Evolutionary conservation across 495 filamentous ascomycete genomes (phyloP).

Genomic region (Hyaloscypha variabilis): DNA sequence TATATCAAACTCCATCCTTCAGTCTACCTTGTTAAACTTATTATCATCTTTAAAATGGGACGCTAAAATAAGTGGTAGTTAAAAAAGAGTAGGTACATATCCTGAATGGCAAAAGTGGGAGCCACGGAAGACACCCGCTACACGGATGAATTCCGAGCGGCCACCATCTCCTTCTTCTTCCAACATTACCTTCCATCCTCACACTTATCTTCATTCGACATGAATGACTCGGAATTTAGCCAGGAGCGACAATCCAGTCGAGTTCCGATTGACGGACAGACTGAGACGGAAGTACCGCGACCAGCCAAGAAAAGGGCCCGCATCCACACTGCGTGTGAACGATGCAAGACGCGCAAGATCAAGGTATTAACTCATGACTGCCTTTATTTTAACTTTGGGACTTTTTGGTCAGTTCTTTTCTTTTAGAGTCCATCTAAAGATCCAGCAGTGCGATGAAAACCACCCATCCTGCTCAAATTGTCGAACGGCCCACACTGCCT

Average conservation of each 20-base stretch:
- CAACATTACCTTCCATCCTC: background rate
- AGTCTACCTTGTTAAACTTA: too few relatives aligned
- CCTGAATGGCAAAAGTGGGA: background rate
- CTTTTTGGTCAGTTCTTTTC: too few relatives aligned
- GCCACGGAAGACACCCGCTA: background rate
- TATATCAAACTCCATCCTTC: too few relatives aligned
- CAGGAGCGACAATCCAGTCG: background rate
- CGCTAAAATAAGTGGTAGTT: too few relatives aligned
- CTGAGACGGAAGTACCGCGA: background rate
- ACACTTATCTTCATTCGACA: background rate
- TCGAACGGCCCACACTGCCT: constrained; percentile 40
- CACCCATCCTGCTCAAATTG: constrained; percentile 41
- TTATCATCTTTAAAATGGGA: constrained; percentile 7
- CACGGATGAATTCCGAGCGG: background rate
- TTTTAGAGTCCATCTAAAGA: background rate
- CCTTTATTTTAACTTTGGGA: background rate
- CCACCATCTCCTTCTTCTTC: too few relatives aligned
- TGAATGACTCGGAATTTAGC: background rate
- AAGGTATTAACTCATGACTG: constrained; percentile 26
- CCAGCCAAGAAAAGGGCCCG: constrained; percentile 17
- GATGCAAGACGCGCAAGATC: constrained; percentile 43
- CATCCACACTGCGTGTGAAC: constrained; percentile 45
- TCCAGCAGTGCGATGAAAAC: constrained; percentile 35
- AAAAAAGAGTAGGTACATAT: background rate
- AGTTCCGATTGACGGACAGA: background rate